Percentiles rank a stretch among this genome's conserved stretches.
phyloP scores from a whole-genome alignment of 108 stramenopile genomes.

The Mediolabrus comicus region DNA sequence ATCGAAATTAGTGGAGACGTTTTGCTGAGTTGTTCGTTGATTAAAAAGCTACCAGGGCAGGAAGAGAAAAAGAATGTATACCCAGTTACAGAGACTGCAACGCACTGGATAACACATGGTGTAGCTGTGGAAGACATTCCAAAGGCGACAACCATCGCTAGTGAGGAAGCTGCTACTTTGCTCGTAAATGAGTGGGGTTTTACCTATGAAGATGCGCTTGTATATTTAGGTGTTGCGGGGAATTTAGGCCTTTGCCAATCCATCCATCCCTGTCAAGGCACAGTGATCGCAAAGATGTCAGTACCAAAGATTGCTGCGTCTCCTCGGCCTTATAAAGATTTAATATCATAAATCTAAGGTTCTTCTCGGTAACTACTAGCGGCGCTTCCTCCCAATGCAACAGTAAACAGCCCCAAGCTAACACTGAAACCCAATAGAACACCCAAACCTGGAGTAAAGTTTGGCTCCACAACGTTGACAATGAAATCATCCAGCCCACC shows the following conservation, averaged over 20 bases:
- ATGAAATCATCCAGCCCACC: conserved; percentile 64
- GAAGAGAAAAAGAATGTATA: neutral
- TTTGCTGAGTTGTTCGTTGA: conserved; percentile 5
- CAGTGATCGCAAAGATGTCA: conserved; percentile 24
- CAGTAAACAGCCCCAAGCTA: conserved; percentile 72
- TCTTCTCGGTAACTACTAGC: conserved; percentile 56
- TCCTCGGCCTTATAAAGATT: conserved; percentile 11
- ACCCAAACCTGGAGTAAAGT: conserved; percentile 77
- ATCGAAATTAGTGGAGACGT: conserved; percentile 14
- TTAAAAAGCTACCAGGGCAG: conserved; percentile 6
- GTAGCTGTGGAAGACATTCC: conserved; percentile 28
- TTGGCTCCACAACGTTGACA: conserved; percentile 71
- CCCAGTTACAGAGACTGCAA: conserved; percentile 33
- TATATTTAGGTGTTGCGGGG: conserved; percentile 25
- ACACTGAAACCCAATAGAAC: conserved; percentile 81
- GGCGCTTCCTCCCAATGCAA: conserved; percentile 61
- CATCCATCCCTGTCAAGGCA: conserved; percentile 23
- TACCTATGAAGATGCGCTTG: conserved; percentile 18
- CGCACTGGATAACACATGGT: conserved; percentile 33
- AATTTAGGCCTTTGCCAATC: conserved; percentile 23
- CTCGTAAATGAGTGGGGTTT: conserved; percentile 35
- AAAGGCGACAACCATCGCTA: conserved; percentile 13
- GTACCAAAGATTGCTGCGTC: conserved; percentile 22
- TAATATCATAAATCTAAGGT: conserved; percentile 7
- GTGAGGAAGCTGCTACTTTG: conserved; percentile 24